phyloP scores from a whole-genome alignment of 23 red algal species.

The Gracilaria gracilis region DNA sequence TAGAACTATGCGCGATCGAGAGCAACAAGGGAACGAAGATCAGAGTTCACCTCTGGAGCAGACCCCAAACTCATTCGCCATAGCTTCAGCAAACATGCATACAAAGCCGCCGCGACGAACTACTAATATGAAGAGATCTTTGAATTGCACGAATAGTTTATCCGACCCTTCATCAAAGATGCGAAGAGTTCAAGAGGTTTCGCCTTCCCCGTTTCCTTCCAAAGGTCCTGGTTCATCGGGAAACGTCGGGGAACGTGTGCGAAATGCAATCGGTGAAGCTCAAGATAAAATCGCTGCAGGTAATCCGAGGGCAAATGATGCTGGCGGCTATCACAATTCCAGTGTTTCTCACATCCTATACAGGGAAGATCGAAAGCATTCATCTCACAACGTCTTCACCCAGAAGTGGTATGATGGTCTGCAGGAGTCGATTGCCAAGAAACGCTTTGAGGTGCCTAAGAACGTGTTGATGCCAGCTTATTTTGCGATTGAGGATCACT shows the following conservation, averaged over 20 bases:
- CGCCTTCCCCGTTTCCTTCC: not conserved
- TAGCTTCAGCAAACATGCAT: not conserved
- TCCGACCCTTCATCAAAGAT: not conserved
- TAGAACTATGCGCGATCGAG: not conserved
- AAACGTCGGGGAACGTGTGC: not conserved
- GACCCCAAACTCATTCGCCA: not conserved
- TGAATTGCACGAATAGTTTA: not conserved
- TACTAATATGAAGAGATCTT: not conserved
- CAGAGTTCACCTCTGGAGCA: too few species aligned
- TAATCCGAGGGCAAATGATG: not conserved
- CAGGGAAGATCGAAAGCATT: not conserved
- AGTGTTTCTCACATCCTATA: not conserved
- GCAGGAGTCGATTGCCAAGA: not conserved
- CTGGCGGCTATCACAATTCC: not conserved
- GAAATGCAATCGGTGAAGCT: not conserved
- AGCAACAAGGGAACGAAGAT: not conserved
- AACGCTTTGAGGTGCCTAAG: not conserved
- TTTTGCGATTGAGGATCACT: conserved; percentile 7
- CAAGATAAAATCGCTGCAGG: not conserved
- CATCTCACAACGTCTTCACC: not conserved
- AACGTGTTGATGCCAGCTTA: not conserved
- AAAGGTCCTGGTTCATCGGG: not conserved
- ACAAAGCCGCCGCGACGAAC: not conserved
- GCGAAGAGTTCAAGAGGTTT: not conserved
- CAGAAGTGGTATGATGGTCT: not conserved